A percentile compares a stretch with the other conserved stretches of the same genome.
Conservation (phyloP, 208 protist genomes). For the Angomonas ambiguus region DNA sequence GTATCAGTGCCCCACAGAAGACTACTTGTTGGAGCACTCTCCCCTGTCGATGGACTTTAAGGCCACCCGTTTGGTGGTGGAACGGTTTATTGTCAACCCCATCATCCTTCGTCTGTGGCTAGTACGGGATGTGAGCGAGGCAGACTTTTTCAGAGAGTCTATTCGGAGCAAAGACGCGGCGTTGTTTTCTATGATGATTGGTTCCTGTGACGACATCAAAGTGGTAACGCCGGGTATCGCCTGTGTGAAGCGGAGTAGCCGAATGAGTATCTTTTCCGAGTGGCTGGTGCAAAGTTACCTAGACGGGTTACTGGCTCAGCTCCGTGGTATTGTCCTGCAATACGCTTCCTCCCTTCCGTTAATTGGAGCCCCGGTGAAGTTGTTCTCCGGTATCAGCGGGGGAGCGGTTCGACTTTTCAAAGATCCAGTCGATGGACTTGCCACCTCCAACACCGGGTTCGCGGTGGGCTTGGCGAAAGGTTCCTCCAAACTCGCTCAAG, state of each 20-base stretch:
- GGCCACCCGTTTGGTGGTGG: constrained; percentile 64
- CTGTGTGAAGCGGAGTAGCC: constrained; percentile 44
- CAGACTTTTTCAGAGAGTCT: constrained; percentile 80
- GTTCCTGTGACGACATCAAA: constrained; percentile 75
- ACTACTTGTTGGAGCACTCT: constrained; percentile 40
- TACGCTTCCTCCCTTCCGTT: constrained; percentile 86
- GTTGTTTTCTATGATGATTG: constrained; percentile 80
- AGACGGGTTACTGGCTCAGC: constrained; percentile 55
- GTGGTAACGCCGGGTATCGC: constrained; percentile 68
- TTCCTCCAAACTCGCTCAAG: constrained; percentile 57
- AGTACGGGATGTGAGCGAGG: constrained; percentile 57
- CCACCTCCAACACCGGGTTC: constrained; percentile 70
- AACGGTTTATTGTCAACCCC: constrained; percentile 86
- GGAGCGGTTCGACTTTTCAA: constrained; percentile 80
- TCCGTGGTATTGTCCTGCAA: constrained; percentile 72
- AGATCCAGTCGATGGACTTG: constrained; percentile 71
- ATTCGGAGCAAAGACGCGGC: constrained; percentile 59
- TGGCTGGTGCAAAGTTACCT: constrained; percentile 73
- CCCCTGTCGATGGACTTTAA: constrained; percentile 53
- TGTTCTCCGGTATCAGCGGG: constrained; percentile 67
- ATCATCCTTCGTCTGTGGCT: constrained; percentile 81
- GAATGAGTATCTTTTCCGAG: constrained; percentile 56
- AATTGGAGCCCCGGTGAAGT: constrained; percentile 76
- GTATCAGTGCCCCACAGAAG: constrained; percentile 28
- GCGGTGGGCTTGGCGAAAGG: constrained; percentile 67